Conservation (phyloP, 1,284 basidiomycete species). For the Cutaneotrichosporon sp. region DNA sequence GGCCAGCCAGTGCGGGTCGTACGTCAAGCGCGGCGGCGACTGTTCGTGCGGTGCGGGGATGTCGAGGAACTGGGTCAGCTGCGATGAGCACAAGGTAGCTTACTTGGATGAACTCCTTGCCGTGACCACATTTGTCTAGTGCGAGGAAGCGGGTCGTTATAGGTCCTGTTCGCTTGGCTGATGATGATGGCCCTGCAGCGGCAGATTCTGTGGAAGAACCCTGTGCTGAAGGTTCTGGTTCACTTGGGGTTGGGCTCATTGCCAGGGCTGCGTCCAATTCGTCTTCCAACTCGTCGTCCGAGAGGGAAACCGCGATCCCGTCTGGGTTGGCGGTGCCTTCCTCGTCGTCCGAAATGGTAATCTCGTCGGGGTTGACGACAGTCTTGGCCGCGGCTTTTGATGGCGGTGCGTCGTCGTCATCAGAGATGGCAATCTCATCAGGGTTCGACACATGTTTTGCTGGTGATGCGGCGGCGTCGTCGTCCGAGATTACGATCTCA, state of each 20-base stretch:
- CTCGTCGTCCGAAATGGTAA: conserved; percentile 59
- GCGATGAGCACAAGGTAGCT: not conserved
- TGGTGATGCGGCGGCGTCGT: conserved; percentile 48
- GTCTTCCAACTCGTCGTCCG: conserved; percentile 61
- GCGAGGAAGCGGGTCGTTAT: conserved; percentile 65
- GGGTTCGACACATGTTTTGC: not conserved
- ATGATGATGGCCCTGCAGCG: not conserved
- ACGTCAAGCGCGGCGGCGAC: conserved; percentile 57
- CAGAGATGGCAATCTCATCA: conserved; percentile 1
- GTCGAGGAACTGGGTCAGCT: conserved; percentile 65
- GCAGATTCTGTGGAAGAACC: not conserved
- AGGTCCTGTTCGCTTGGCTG: not conserved
- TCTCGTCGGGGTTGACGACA: conserved; percentile 67
- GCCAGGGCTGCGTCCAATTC: conserved; percentile 27
- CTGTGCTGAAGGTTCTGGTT: not conserved
- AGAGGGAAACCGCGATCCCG: conserved; percentile 65
- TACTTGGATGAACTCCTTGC: conserved; percentile 82
- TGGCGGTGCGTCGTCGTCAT: not conserved
- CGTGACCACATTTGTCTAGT: conserved; percentile 85
- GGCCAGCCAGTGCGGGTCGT: conserved; percentile 90
- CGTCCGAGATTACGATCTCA: conserved; percentile 64
- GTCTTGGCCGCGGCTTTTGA: too few relatives aligned
- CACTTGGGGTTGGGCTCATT: not conserved
- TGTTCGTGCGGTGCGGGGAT: conserved; percentile 53
- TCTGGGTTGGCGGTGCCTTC: conserved; percentile 61